Conservation (phyloP, 306 rosid genomes). For the Hippophae gyantsensis region DNA sequence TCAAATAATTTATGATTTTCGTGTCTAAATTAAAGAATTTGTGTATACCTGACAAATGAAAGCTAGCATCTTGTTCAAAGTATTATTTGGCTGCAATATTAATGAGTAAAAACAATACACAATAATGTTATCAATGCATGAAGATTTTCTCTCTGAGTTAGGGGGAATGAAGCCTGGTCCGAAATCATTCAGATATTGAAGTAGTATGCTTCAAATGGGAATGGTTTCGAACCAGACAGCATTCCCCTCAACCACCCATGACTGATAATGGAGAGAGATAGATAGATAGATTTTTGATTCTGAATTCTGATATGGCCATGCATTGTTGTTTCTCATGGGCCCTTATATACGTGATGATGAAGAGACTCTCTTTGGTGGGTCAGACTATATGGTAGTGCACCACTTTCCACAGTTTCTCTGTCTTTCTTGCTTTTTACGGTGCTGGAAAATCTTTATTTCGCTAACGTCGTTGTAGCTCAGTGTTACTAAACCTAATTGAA, state of each 20-base stretch:
- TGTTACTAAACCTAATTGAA: background rate
- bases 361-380: conserved; percentile 30
- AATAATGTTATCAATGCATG: background rate
- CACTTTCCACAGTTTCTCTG: conserved; percentile 37
- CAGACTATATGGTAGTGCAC: conserved; percentile 27
- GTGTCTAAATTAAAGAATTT: too few relatives aligned
- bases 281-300: conserved; percentile 10
- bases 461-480: background rate
- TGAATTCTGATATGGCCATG: conserved; percentile 62
- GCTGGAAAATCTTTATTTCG: conserved; percentile 20
- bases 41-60: too few relatives aligned
- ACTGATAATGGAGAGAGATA: conserved; percentile 16
- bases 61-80: too few relatives aligned
- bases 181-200: conserved; percentile 39
- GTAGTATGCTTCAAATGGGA: conserved; percentile 10
- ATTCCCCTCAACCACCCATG: conserved; percentile 64
- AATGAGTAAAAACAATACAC: background rate
- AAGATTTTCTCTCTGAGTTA: conserved; percentile 22
- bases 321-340: conserved; percentile 46
- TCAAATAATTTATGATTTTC: too few relatives aligned
- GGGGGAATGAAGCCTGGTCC: conserved; percentile 99
- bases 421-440: conserved; percentile 36
- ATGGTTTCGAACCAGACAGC: conserved; percentile 91
- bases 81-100: too few relatives aligned
- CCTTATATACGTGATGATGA: conserved; percentile 53